Conservation (phyloP, 805 yeast genomes). For the Candida tammaniensis region DNA sequence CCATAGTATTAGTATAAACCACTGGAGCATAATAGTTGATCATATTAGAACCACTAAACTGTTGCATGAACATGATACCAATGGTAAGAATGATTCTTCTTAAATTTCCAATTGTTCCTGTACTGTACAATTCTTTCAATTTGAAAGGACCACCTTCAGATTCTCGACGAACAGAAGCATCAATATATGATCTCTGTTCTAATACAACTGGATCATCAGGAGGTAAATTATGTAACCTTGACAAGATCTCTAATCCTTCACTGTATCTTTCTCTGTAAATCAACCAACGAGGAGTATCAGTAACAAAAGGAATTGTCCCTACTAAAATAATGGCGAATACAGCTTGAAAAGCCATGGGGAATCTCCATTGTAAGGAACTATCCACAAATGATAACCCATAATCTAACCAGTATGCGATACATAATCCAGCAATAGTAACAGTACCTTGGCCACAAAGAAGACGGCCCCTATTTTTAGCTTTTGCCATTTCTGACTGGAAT, state of each 20-base stretch:
- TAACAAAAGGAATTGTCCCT: slow-evolving; percentile 43
- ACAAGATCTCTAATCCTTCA: slow-evolving; percentile 36
- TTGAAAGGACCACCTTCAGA: slow-evolving; percentile 31
- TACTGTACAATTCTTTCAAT: slow-evolving; percentile 38
- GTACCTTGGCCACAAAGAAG: slow-evolving; percentile 46
- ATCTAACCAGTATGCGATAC: slow-evolving; percentile 66
- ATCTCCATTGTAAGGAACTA: slow-evolving; percentile 41
- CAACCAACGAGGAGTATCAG: slow-evolving; percentile 75
- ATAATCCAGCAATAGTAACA: slow-evolving; percentile 62
- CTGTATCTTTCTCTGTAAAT: slow-evolving; percentile 40
- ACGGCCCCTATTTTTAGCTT: slow-evolving; percentile 38
- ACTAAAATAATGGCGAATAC: slow-evolving; percentile 50
- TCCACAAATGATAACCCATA: slow-evolving; percentile 63
- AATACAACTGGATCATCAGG: slow-evolving; percentile 39
- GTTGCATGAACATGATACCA: slow-evolving; percentile 76
- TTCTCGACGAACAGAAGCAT: slow-evolving; percentile 45
- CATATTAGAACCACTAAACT: slow-evolving; percentile 87
- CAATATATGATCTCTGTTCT: slow-evolving; percentile 43
- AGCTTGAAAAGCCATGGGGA: slow-evolving; percentile 57
- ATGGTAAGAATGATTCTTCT: slow-evolving; percentile 61
- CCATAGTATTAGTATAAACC: slow-evolving; percentile 65
- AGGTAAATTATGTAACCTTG: slow-evolving; percentile 35
- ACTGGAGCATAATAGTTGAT: slow-evolving; percentile 87
- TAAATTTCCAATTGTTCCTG: slow-evolving; percentile 61
- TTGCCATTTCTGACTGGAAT: slow-evolving; percentile 46